Base-by-base conservation (phyloP, 139 green algal species). In the Coelastrella sp. region DNA sequence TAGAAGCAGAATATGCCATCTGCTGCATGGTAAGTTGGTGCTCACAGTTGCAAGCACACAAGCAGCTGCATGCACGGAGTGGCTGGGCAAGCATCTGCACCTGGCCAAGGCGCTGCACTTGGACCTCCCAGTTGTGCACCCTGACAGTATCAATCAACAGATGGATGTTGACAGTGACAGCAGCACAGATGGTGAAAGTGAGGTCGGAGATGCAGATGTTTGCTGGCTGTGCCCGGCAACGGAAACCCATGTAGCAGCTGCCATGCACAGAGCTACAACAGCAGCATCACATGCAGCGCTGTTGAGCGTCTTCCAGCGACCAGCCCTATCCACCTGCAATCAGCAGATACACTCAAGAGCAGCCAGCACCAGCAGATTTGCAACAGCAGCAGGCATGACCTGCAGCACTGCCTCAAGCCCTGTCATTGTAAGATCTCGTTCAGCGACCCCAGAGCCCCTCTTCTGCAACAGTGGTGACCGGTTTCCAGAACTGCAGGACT, bases 201-300 rank as follows among this genome's bases (percentile, higher is more conserved):
- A 64, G 30, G 53, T 64, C 2, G 53, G 53, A 5, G 53, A 64
- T 64, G 53, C 53, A 32, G 53, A 64, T 19, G 21, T 64, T 21
- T 64, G 53, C 53, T 64, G 53, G 53, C 53, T 64, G 17, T 64
- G 53, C 53, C 53, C 53, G 30, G 53, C 53, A 64, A 64, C 53
- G 11, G 53, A 64, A 27, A 32, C 17, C 21, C 53, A 64, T 32
- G 7, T n/a, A 9, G 53, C 53, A 64, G 53, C 53, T 32, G 53
- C 53, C 21, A 64, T 64, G 6, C 53, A 64, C 3, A n/a, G 53
- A 27, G 53, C 53, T 64, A 21, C 21, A 32, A 21, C 53, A n/a
- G 53, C 53, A 64, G 4, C 21, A 64, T 5, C 53, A 32, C 17
- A n/a, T n/a, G n/a, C n/a, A n/a, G n/a, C n/a, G n/a, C n/a, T n/a